Base-by-base conservation (phyloP, 23 red algal species). In the Chondrus crispus region DNA sequence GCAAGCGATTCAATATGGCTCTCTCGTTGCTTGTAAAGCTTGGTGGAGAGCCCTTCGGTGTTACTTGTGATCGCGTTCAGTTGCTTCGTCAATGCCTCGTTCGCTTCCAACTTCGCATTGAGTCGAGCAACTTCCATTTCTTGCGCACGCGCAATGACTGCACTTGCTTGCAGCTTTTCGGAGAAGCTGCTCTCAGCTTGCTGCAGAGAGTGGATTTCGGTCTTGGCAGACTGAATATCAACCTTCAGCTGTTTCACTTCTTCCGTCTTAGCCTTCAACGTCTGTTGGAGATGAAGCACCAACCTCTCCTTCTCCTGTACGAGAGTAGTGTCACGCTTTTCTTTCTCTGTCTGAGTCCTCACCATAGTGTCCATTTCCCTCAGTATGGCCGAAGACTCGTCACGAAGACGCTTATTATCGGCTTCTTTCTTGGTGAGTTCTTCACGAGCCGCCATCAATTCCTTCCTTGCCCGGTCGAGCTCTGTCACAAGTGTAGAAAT, bases 81-180 rank as follows among this genome's bases (percentile, higher is more conserved):
- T 41, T 68, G 68, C 7, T 38, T 62, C 8, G 52, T 50, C 87
- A 90, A 37, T 19, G 46, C 36, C 72, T 68, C 87, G 35, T 30
- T 79, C 9, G 87, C 53, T 40, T 90, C 87, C 11, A 90, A 51
- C 58, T 90, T 90, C 9, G 87, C 87, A 30, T 68, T 79, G 45
- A 90, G 41, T 50, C 74, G 49, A 14, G 87, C 87, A 29, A 90
- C 64, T 28, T 90, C 87, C 42, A 90, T 73, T 70, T 90, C 87
- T 42, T 90, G 87, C n/a, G 87, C 87, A 58, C 54, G 78, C 41
- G 69, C 69, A 24, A 90, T 72, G 41, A 90, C 87, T 40, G 63
- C 73, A 4, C 48, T 48, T 22, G 87, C 52, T 30, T 72, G 50
- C 3, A 90, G 32, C 28, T 66, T 63, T 90, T 55, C 6, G 73